Evolutionary conservation across 2,329 filamentous ascomycete species (phyloP), one percentile per base, ranked within the genome.

Genomic region (Dactylella cylindrospora): DNA sequence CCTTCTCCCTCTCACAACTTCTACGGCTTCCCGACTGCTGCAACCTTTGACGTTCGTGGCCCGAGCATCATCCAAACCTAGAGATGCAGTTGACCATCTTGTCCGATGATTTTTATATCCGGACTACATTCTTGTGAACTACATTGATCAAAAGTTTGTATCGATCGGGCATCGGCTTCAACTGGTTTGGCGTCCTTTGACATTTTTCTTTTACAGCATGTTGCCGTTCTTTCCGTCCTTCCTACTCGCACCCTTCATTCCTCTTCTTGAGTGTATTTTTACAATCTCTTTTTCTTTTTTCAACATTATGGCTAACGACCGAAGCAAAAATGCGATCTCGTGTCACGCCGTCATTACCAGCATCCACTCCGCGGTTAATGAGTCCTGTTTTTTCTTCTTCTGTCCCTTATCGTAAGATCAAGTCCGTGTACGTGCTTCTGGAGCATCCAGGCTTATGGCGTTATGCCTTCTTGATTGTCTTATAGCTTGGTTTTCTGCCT

Each of bases 201-300:
- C 23, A 45, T 36, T 22, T 50, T 50, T 62, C 35, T 20, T 26
- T 43, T 20, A 13, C 25, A 35, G 22, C 12, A 19, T 43, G 22
- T 44, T 44, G 28, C 31, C 23, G 38, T 44, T 38, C 40, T 47
- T 54, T 32, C 15, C 35, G 9, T n/a, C 50, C 43, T 23, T 12
- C 26, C 19, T 10, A 3, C 31, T 31, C 19, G 4, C n/a, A 7
- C 43, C 19, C 25, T 57, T 44, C 33, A n/a, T n/a, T 61, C 54
- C 40, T 53, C 57, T 62, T 62, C 57, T 62, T 54, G 57, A 54
- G 43, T 62, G 57, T 62, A 62, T 62, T 62, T 62, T 49, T 62
- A 62, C 49, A 43, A 62, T 62, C 57, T 54, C 41, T 62, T 53
- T 49, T 29, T 25, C 36, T 13, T 29, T 32, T 36, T 57, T 57